These are phyloP conservation scores for Melastoma malabathricum DNA, from an alignment of 345 rosid genomes.

Conservation along the genomic window DNA sequence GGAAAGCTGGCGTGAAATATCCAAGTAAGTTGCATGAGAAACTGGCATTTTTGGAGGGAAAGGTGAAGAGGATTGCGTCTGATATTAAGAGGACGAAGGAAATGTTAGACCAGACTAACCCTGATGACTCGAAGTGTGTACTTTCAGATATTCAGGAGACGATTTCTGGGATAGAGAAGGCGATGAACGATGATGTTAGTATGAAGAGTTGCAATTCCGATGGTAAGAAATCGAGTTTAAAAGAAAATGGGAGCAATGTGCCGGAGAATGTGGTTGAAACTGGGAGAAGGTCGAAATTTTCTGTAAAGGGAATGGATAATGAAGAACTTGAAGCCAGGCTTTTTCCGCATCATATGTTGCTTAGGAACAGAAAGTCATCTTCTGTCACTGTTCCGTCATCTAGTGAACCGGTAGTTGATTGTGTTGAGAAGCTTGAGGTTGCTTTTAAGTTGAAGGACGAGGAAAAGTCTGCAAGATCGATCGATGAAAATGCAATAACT, in stretches of 20 bases:
- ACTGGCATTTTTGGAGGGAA: slow-evolving; percentile 90
- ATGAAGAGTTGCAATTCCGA: slow-evolving; percentile 16
- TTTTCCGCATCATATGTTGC: slow-evolving; percentile 94
- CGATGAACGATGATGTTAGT: slow-evolving; percentile 35
- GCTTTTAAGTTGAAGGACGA: slow-evolving; percentile 19
- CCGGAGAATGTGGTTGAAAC: slow-evolving; percentile 15
- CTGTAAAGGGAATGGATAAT: slow-evolving; percentile 41
- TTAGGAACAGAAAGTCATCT: slow-evolving; percentile 37
- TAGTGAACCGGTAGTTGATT: slow-evolving; percentile 15
- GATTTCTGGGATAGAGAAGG: slow-evolving; percentile 81
- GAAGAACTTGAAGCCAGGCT: slow-evolving; percentile 81
- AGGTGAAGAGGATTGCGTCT: slow-evolving; percentile 83
- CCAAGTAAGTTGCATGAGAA: slow-evolving; percentile 82
- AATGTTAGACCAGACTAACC: slow-evolving; percentile 78
- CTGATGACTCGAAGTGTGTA: slow-evolving; percentile 54
- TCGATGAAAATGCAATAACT: slow-evolving; percentile 43
- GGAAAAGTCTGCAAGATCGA: slow-evolving; percentile 22
- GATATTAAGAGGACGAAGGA: slow-evolving; percentile 93
- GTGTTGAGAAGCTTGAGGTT: slow-evolving; percentile 10
- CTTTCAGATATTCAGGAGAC: slow-evolving; percentile 78
- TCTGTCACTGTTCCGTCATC: slow-evolving; percentile 5
- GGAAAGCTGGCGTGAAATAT: slow-evolving; percentile 19
- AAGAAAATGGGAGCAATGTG: slow-evolving; percentile 14
- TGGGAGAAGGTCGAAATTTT: slow-evolving; percentile 19
- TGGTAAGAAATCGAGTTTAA: slow-evolving; percentile 9